A percentile compares a stretch with the other conserved stretches of the same genome.
Conservation (phyloP, 176 grass and related monocot species). For the Cenchrus purpureus region DNA sequence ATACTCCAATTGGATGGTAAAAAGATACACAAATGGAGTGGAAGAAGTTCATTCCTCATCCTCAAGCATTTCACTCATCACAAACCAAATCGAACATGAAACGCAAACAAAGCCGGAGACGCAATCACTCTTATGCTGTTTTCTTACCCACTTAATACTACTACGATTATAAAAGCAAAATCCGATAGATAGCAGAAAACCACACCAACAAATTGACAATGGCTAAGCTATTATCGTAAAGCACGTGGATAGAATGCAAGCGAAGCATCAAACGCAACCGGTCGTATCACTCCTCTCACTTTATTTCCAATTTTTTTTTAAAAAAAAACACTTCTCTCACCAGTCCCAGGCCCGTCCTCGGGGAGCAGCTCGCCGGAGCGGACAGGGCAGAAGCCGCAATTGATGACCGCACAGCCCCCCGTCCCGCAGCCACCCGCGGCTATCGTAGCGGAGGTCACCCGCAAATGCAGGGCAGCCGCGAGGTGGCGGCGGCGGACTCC, state of each 20-base stretch:
- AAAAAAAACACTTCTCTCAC: not conserved
- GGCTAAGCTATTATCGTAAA: not conserved
- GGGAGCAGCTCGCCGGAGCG: not conserved
- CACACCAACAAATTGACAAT: too few relatives aligned
- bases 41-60: not conserved
- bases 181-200: too few relatives aligned
- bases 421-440: not conserved
- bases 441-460: not conserved
- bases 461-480: not conserved
- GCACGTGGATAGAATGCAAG: slow-evolving; percentile 28
- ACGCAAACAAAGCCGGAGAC: too few relatives aligned
- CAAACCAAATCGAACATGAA: not conserved
- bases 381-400: not conserved
- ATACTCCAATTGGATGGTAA: not conserved
- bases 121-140: too few relatives aligned
- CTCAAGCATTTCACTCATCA: not conserved
- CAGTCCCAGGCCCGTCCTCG: not conserved
- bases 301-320: too few relatives aligned
- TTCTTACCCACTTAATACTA: not conserved
- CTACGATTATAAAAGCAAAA: too few relatives aligned
- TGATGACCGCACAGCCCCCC: not conserved
- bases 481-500: not conserved
- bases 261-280: not conserved
- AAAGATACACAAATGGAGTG: not conserved
- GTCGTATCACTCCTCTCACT: not conserved